Evolutionary conservation across 768 basidiomycete species (phyloP), one percentile per base, ranked within the genome.

Genomic region (Suillus sp.): DNA sequence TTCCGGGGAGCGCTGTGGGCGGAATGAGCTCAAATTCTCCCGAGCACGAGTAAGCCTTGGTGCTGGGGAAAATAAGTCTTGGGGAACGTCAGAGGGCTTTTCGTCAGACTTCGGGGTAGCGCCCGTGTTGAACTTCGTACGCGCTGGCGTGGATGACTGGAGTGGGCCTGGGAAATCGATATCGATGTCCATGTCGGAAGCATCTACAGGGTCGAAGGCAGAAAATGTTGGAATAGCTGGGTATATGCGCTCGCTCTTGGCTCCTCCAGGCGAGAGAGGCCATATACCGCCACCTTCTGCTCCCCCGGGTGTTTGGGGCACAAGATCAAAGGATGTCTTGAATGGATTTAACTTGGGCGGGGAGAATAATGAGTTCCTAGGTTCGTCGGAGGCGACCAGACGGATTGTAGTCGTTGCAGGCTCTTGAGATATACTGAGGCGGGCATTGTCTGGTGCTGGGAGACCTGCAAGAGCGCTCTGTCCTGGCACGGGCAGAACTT

Each of bases 291-390:
- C 68, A 27, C 38, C 61, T 3, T 59, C 66, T 14, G 65, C 51
- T 4, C 64, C 70, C 5, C 73, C 68, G 0, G 88, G 90, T 51
- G 85, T 87, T 27, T 79, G 84, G 66, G 88, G 78, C 22, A 84
- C 81, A 34, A 92, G 78, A 65, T 92, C 90, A 66, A 91, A 92
- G 11, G 80, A 79, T 2, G 90, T 90, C 53, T 83, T 75, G 69
- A 88, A 86, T 0, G 90, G 86, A 65, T 84, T 80, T 3, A 93
- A 81, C 59, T 82, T 83, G 0, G 91, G 91, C 0, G 91, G 91
- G 37, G 76, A 79, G 14, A 72, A 57, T 42, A 61, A 69, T 64
- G 64, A 65, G 59, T 74, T 70, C 11, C 67, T 38, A 51, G 67
- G 55, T 27, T 61, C 4, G 27, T 71, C 60, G 11, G 74, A 70